Conservation (phyloP, 2,329 filamentous ascomycete species). For the Botrytis squamosa region DNA sequence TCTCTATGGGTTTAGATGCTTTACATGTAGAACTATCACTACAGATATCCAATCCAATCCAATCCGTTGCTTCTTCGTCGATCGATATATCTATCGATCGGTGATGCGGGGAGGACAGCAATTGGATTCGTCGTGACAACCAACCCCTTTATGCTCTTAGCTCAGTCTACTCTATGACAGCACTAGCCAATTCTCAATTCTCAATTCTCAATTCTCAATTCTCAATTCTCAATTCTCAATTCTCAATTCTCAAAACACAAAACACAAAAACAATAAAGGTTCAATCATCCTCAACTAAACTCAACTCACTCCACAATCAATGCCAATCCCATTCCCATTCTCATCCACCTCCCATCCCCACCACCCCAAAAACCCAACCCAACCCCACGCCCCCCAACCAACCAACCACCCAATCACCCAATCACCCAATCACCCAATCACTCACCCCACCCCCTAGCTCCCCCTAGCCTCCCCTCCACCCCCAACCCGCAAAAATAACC, state of each 20-base stretch:
- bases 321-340: background rate
- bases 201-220: background rate
- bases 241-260: background rate
- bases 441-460: background rate
- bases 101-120: background rate
- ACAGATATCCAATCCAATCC: background rate
- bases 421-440: background rate
- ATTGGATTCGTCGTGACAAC: background rate
- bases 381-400: background rate
- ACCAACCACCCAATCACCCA: no score
- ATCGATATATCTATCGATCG: background rate
- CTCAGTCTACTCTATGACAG: background rate
- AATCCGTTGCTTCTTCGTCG: background rate
- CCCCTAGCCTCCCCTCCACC: background rate
- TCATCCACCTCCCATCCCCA: background rate
- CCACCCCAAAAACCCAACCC: background rate
- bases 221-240: background rate
- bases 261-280: background rate
- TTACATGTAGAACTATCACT: background rate
- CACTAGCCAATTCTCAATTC: background rate
- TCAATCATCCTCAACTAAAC: background rate
- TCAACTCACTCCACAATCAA: background rate
- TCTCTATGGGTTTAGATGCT: background rate
- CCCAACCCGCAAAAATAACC: background rate
- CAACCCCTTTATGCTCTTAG: background rate